Percentiles rank a stretch among this genome's conserved stretches.
These are phyloP conservation scores for Metschnikowia henanensis DNA, from an alignment of 805 yeast genomes.

Conservation along the genomic window DNA sequence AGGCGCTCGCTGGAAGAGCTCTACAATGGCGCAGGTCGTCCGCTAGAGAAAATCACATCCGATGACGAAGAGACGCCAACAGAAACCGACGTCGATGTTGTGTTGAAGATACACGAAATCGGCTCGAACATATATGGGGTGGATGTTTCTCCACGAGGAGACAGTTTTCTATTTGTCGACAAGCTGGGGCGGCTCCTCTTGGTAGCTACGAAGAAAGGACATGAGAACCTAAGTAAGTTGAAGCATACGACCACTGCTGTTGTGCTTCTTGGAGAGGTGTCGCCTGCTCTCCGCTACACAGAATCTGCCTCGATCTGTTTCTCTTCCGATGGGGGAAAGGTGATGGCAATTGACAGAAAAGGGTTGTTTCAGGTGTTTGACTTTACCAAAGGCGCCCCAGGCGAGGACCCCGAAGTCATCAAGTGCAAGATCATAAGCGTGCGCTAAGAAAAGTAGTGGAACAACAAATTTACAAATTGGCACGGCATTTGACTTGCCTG, in stretches of 20 bases:
- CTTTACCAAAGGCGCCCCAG: conserved; percentile 82
- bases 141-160: conserved; percentile 82
- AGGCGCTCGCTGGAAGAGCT: neutral
- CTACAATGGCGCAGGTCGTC: neutral
- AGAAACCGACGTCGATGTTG: conserved; percentile 31
- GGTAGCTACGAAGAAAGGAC: conserved; percentile 56
- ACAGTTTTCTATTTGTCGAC: conserved; percentile 78
- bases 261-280: conserved; percentile 73
- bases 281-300: conserved; percentile 66
- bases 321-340: conserved; percentile 77
- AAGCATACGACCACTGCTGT: conserved; percentile 44
- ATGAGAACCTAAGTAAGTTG: conserved; percentile 8
- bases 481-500: no score
- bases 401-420: conserved; percentile 61
- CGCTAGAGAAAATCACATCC: neutral
- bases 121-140: conserved; percentile 77
- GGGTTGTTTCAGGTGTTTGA: conserved; percentile 80
- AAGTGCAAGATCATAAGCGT: conserved; percentile 58
- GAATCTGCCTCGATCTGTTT: conserved; percentile 82
- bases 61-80: conserved; percentile 11
- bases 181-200: conserved; percentile 75
- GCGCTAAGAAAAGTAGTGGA: neutral
- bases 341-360: conserved; percentile 76
- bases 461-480: no score
- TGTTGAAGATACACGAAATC: conserved; percentile 68